Percentiles rank a stretch among this genome's conserved stretches.
These are phyloP conservation scores for Tuber microsphaerosporum DNA, from an alignment of 495 filamentous ascomycete genomes.

Conservation along the genomic window DNA sequence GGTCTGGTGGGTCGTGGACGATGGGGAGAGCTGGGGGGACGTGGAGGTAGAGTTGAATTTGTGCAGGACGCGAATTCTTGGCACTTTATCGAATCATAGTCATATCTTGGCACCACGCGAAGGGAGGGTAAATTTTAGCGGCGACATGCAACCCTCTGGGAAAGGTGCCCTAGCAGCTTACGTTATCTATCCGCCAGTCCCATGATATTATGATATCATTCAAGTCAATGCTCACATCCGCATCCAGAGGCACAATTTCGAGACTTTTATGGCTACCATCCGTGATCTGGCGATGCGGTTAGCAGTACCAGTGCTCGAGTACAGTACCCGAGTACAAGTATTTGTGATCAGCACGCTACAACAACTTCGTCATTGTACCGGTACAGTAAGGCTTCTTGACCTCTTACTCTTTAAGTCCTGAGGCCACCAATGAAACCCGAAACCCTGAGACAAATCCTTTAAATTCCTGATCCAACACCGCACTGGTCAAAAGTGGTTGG, in stretches of 20 bases:
- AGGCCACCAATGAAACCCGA: background rate
- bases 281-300: background rate
- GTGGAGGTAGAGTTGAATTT: conserved; percentile 17
- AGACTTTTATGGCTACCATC: background rate
- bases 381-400: background rate
- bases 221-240: background rate
- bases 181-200: background rate
- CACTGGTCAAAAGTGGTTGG: background rate
- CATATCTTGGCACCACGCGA: background rate
- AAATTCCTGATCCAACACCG: background rate
- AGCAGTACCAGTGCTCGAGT: background rate
- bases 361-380: background rate
- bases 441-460: background rate
- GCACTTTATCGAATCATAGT: conserved; percentile 21
- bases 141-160: background rate
- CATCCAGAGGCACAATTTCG: background rate
- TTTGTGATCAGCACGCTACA: background rate
- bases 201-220: background rate
- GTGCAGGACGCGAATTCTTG: conserved; percentile 37
- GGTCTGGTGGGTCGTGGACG: conserved; percentile 18
- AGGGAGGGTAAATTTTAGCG: background rate
- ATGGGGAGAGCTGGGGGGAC: conserved; percentile 21
- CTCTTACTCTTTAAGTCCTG: background rate
- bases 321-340: background rate
- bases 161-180: background rate